Conservation (phyloP, 441 rosid species). For the Daphne laureola region DNA sequence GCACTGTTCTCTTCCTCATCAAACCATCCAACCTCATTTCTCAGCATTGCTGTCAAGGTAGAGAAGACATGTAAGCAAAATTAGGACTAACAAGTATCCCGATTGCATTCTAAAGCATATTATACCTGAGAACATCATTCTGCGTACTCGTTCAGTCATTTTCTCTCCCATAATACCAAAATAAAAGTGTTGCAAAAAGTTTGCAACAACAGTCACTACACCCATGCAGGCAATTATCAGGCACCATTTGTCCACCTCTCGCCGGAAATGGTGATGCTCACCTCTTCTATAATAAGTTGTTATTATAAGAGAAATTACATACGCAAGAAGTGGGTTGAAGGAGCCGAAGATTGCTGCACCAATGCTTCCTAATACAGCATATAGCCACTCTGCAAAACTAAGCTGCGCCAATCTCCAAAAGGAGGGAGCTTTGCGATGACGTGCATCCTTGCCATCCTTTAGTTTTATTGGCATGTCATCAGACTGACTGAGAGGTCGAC, state of each 20-base stretch:
- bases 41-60: slow-evolving; percentile 77
- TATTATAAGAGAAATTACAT: slow-evolving; percentile 79
- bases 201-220: slow-evolving; percentile 88
- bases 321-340: slow-evolving; percentile 96
- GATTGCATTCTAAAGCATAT: slow-evolving; percentile 1
- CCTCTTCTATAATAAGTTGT: slow-evolving; percentile 53
- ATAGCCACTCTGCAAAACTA: slow-evolving; percentile 95
- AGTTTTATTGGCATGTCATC: slow-evolving; percentile 45
- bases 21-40: slow-evolving; percentile 98
- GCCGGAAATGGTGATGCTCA: slow-evolving; percentile 34
- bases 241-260: slow-evolving; percentile 95
- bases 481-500: slow-evolving; percentile 72
- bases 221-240: slow-evolving; percentile 96
- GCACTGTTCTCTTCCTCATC: slow-evolving; percentile 97
- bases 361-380: slow-evolving; percentile 90
- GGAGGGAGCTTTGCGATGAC: slow-evolving; percentile 60
- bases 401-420: slow-evolving; percentile 91
- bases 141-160: slow-evolving; percentile 95
- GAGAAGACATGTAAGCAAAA: slow-evolving; percentile 7
- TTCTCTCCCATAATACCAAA: slow-evolving; percentile 99
- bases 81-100: not conserved
- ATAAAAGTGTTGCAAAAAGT: slow-evolving; percentile 95
- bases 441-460: slow-evolving; percentile 42
- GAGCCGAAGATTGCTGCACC: slow-evolving; percentile 99
- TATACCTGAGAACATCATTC: slow-evolving; percentile 99